These are phyloP conservation scores for Sphaerosporella brunnea DNA, from an alignment of 495 filamentous ascomycete species.

Conservation along the genomic window DNA sequence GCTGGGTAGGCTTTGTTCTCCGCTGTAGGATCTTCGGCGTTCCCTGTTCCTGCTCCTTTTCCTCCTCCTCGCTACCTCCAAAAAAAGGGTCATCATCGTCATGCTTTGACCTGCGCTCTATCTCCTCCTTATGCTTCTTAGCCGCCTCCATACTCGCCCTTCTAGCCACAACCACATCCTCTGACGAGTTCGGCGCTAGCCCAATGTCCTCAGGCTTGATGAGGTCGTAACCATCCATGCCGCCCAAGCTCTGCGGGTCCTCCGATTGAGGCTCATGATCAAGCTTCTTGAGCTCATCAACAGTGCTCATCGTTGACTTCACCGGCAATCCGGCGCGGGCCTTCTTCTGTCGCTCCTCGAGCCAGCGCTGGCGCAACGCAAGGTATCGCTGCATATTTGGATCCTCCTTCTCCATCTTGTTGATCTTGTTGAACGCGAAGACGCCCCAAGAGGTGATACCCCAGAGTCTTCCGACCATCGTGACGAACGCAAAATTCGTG, in stretches of 20 bases:
- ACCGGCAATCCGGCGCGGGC: background rate
- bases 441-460: conserved; percentile 16
- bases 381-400: conserved; percentile 8
- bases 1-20: no score
- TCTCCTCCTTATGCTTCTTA: background rate
- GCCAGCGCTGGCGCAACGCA: background rate
- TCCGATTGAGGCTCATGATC: background rate
- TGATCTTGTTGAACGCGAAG: conserved; percentile 10
- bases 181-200: background rate
- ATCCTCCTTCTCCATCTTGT: conserved; percentile 9
- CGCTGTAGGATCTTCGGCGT: no score
- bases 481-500: background rate
- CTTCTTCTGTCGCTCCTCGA: background rate
- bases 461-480: conserved; percentile 8
- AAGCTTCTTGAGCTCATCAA: background rate
- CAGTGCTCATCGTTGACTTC: background rate
- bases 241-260: conserved; percentile 15
- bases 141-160: background rate
- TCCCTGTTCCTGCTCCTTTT: no score
- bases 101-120: background rate
- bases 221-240: conserved; percentile 11
- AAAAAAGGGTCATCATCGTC: background rate
- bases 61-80: background rate
- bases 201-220: background rate
- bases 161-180: background rate